Evolutionary conservation across 306 rosid genomes (phyloP).

Genomic region (barrel medic (Medicago truncatula)): DNA sequence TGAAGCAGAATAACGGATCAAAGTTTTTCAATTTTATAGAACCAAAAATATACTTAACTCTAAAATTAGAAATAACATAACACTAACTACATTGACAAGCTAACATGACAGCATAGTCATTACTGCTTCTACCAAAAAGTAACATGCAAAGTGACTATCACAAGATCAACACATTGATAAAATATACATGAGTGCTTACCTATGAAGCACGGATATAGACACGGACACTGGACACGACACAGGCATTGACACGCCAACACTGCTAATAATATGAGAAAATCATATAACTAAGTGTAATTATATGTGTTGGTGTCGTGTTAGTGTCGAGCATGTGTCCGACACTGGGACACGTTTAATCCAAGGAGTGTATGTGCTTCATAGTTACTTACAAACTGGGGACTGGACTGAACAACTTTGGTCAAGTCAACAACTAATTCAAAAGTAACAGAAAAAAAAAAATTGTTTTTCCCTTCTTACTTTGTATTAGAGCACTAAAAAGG

Average conservation of each 20-base stretch:
- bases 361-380: too few relatives aligned
- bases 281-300: too few relatives aligned
- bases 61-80: not conserved
- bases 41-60: not conserved
- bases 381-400: not conserved
- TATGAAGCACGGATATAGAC: too few relatives aligned
- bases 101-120: conserved; percentile 7
- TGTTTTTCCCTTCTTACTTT: not conserved
- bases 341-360: too few relatives aligned
- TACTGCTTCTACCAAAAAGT: conserved; percentile 36
- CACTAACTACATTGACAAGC: not conserved
- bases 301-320: too few relatives aligned
- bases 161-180: not conserved
- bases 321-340: too few relatives aligned
- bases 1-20: not conserved
- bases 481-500: not conserved
- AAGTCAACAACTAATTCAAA: conserved; percentile 5
- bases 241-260: too few relatives aligned
- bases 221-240: too few relatives aligned
- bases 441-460: not conserved
- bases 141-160: conserved; percentile 19
- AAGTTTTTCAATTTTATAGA: not conserved
- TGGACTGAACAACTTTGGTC: too few relatives aligned
- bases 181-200: not conserved
- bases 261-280: too few relatives aligned